Conservation (phyloP, 805 yeast genomes). For the Candida golubevii region DNA sequence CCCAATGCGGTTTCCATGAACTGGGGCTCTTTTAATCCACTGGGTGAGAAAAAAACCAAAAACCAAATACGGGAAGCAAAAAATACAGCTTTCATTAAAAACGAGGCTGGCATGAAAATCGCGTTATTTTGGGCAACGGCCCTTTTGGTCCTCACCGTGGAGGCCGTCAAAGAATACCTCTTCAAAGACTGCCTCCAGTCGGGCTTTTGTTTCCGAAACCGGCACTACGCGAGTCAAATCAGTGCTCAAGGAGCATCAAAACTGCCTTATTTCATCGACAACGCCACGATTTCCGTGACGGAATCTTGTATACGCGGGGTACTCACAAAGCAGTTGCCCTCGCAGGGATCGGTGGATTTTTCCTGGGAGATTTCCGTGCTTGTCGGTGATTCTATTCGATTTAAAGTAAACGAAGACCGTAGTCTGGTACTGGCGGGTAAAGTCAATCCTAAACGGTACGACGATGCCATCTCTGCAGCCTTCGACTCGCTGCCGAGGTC, state of each 20-base stretch:
- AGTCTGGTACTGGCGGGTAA: constrained; percentile 17
- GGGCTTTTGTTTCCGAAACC: constrained; percentile 80
- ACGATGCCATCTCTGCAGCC: constrained; percentile 25
- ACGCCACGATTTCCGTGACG: constrained; percentile 12
- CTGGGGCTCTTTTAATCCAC: too few relatives aligned
- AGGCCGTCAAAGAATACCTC: constrained; percentile 55
- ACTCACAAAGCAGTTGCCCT: constrained; percentile 40
- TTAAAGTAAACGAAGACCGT: constrained; percentile 62
- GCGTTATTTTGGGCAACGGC: too few relatives aligned
- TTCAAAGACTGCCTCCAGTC: constrained; percentile 76
- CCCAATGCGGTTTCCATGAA: too few relatives aligned
- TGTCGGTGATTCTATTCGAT: constrained; percentile 54
- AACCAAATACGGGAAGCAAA: too few relatives aligned
- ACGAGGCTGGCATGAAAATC: too few relatives aligned
- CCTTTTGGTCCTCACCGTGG: too few relatives aligned
- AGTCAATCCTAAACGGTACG: constrained; percentile 55
- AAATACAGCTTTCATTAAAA: too few relatives aligned
- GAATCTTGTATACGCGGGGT: constrained; percentile 40
- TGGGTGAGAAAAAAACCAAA: too few relatives aligned
- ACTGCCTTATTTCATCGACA: constrained; percentile 23
- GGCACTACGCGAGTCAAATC: constrained; percentile 51
- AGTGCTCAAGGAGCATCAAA: neutral
- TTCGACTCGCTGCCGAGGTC: constrained; percentile 3
- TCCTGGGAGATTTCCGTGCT: constrained; percentile 58
- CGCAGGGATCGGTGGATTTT: constrained; percentile 28